Evolutionary conservation across 495 filamentous ascomycete genomes (phyloP).

Genomic region (Hypomontagnella monticulosa): DNA sequence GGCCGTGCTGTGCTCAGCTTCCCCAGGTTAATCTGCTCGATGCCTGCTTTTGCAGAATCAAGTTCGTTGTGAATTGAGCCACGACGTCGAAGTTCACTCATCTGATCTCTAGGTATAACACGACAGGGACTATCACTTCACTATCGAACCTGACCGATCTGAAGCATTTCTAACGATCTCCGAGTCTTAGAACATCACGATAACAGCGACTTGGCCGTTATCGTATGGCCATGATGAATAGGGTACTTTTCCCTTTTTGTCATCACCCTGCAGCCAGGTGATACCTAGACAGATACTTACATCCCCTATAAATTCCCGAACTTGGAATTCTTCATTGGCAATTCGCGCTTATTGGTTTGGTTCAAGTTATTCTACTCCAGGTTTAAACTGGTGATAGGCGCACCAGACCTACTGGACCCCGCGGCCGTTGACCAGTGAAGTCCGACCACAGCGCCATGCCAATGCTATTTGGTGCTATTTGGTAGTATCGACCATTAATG

Average conservation of each 20-base stretch:
- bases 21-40: constrained; percentile 4
- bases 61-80: constrained; percentile 20
- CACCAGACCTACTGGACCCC: constrained; percentile 27
- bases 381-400: constrained; percentile 32
- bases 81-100: constrained; percentile 24
- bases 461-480: constrained; percentile 26
- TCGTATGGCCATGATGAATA: constrained; percentile 37
- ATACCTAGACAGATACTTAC: constrained; percentile 22
- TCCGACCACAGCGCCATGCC: constrained; percentile 32
- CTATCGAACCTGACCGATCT: constrained; percentile 12
- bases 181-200: neutral
- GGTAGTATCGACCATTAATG: constrained; percentile 30
- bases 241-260: constrained; percentile 39
- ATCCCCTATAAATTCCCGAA: constrained; percentile 22
- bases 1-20: constrained; percentile 9
- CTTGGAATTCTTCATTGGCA: constrained; percentile 25
- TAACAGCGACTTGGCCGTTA: constrained; percentile 34
- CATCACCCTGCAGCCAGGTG: constrained; percentile 37
- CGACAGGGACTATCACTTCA: constrained; percentile 15
- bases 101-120: constrained; percentile 20
- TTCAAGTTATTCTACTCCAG: constrained; percentile 18
- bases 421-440: constrained; percentile 32
- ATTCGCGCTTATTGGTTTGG: constrained; percentile 34
- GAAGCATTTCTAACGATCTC: constrained; percentile 20
- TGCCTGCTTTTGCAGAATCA: constrained; percentile 7